phyloP scores from a whole-genome alignment of 1,139 yeast species.

The Candida pseudoviswanathii region DNA sequence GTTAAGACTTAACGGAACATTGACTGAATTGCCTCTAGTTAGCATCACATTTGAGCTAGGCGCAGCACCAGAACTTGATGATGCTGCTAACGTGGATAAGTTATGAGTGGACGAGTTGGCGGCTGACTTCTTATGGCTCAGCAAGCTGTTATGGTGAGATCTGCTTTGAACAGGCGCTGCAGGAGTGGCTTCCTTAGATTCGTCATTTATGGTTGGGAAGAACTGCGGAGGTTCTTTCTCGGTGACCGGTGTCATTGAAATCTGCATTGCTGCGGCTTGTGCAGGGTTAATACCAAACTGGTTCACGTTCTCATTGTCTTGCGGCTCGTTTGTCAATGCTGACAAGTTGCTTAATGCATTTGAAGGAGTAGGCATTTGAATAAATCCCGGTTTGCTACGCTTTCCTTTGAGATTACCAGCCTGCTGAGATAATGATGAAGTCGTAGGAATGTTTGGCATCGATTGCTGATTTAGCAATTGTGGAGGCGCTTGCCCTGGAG shows the following conservation, averaged over 20 bases:
- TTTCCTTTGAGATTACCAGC: constrained; percentile 17
- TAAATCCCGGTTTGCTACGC: constrained; percentile 41
- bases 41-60: constrained; percentile 16
- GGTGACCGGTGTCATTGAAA: constrained; percentile 78
- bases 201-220: constrained; percentile 15
- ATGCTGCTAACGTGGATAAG: constrained; percentile 8
- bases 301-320: constrained; percentile 46
- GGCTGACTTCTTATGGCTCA: constrained; percentile 16
- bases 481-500: constrained; percentile 16
- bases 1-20: background rate
- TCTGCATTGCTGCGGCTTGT: constrained; percentile 49
- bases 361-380: constrained; percentile 54
- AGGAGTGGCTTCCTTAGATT: constrained; percentile 11
- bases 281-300: constrained; percentile 67
- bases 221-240: constrained; percentile 46
- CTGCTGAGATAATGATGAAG: constrained; percentile 6
- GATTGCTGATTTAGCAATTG: constrained; percentile 16
- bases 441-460: constrained; percentile 17
- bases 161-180: constrained; percentile 6
- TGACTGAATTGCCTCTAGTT: constrained; percentile 20
- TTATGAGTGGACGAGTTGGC: constrained; percentile 9
- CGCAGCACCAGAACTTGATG: constrained; percentile 13
- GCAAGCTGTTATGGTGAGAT: constrained; percentile 16
- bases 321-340: constrained; percentile 36
- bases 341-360: constrained; percentile 31